Evolutionary conservation across 345 rosid species (phyloP).

Genomic region (Hibiscus trionum): DNA sequence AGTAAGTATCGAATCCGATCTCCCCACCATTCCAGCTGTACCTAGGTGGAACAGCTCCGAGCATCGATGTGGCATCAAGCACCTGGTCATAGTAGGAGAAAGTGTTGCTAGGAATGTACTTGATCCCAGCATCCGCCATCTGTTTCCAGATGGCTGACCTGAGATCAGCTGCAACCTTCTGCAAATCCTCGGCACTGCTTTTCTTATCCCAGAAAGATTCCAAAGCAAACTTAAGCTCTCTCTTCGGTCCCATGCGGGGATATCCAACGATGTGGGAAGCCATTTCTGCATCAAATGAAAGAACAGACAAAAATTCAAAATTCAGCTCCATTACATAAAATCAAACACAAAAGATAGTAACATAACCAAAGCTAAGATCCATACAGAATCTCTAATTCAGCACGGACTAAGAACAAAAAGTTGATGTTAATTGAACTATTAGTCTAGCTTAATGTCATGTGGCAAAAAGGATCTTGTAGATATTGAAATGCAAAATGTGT

Average conservation of each 20-base stretch:
- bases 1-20: constrained; percentile 73
- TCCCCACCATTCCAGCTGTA: constrained; percentile 79
- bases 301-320: neutral
- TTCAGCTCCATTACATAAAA: constrained; percentile 13
- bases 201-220: constrained; percentile 98
- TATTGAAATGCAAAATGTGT: too few species aligned
- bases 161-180: constrained; percentile 85
- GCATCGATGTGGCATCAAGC: constrained; percentile 88
- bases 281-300: constrained; percentile 40
- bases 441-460: too few species aligned
- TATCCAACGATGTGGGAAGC: constrained; percentile 98
- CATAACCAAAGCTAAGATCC: neutral
- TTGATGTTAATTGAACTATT: neutral
- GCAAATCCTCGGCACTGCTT: constrained; percentile 80
- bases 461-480: too few species aligned
- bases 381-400: neutral
- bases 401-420: neutral
- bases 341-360: neutral
- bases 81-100: constrained; percentile 88
- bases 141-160: constrained; percentile 89
- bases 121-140: constrained; percentile 81
- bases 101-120: constrained; percentile 94
- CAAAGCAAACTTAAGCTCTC: constrained; percentile 79
- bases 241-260: constrained; percentile 43
- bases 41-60: constrained; percentile 89